These are phyloP conservation scores for Amanita exitialis DNA, from an alignment of 768 basidiomycete species.

Conservation along the genomic window DNA sequence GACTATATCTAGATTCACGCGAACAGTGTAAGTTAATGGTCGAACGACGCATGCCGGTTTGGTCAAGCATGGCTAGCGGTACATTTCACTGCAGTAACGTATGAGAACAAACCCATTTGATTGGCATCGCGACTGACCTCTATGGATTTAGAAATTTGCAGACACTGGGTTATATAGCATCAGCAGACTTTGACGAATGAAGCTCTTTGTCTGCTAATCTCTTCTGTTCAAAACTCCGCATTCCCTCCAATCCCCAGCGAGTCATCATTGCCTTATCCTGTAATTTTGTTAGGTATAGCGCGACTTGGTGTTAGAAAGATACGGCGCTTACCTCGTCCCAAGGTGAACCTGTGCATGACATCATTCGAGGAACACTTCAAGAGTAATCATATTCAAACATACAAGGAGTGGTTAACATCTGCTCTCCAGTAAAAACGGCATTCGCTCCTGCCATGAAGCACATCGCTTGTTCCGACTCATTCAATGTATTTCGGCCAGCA, in stretches of 20 bases:
- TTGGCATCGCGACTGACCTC: conserved; percentile 1
- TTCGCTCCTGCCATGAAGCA: conserved; percentile 99
- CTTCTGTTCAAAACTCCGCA: conserved; percentile 79
- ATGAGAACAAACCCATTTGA: not conserved
- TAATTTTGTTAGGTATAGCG: conserved; percentile 9
- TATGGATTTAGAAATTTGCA: not conserved
- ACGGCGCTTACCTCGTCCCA: conserved; percentile 72
- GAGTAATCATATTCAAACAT: conserved; percentile 9
- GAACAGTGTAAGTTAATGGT: not conserved
- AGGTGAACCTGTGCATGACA: conserved; percentile 52
- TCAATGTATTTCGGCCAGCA: conserved; percentile 83
- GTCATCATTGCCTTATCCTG: conserved; percentile 91
- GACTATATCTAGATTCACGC: conserved; percentile 7
- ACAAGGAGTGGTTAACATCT: conserved; percentile 97
- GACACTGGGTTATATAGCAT: not conserved
- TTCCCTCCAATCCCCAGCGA: conserved; percentile 87
- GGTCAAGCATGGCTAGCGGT: not conserved
- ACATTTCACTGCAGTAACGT: not conserved
- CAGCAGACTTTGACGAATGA: conserved; percentile 10
- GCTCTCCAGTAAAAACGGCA: conserved; percentile 96
- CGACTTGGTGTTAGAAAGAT: conserved; percentile 1
- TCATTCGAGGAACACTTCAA: not conserved
- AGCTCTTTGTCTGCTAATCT: conserved; percentile 48
- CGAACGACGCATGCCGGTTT: not conserved
- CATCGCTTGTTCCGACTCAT: conserved; percentile 92